These are phyloP conservation scores for Geoglossum cookeanum DNA, from an alignment of 2,329 filamentous ascomycete genomes.

Conservation along the genomic window DNA sequence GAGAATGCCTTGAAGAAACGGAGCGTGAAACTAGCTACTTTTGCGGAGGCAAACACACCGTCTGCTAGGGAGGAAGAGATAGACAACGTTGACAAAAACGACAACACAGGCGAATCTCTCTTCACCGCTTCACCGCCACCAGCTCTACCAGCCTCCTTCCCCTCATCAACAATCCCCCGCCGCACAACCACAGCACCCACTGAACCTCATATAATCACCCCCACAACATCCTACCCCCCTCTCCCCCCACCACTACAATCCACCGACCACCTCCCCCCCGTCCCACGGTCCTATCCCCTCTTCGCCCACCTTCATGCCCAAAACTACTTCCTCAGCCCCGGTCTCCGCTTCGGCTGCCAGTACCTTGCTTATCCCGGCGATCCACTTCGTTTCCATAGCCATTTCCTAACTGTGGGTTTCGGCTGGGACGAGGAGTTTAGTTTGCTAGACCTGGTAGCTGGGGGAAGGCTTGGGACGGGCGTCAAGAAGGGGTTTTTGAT, in stretches of 20 bases:
- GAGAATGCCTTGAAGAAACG: slow-evolving; percentile 31
- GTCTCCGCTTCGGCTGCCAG: slow-evolving; percentile 81
- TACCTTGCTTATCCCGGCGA: slow-evolving; percentile 94
- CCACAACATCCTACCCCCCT: slow-evolving; percentile 25
- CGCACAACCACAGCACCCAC: slow-evolving; percentile 3
- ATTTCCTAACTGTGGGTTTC: slow-evolving; percentile 71
- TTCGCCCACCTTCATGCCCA: slow-evolving; percentile 61
- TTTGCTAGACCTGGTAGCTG: slow-evolving; percentile 67
- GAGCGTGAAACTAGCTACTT: slow-evolving; percentile 19
- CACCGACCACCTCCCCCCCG: slow-evolving; percentile 14
- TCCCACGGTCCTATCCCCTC: slow-evolving; percentile 46
- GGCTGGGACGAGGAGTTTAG: slow-evolving; percentile 78
- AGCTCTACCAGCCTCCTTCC: background rate
- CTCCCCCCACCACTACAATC: slow-evolving; percentile 15
- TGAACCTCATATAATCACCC: slow-evolving; percentile 22
- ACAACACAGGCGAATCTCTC: background rate
- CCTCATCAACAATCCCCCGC: slow-evolving; percentile 2
- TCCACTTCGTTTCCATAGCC: slow-evolving; percentile 82
- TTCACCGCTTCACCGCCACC: background rate
- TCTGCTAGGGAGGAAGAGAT: background rate
- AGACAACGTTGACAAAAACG: background rate
- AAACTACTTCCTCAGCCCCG: slow-evolving; percentile 78
- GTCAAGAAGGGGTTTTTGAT: slow-evolving; percentile 93
- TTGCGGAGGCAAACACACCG: slow-evolving; percentile 5
- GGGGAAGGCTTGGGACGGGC: slow-evolving; percentile 73